Evolutionary conservation across 2,329 filamentous ascomycete genomes (phyloP), one percentile per base, ranked within the genome.

Genomic region (Botrytis tulipae): DNA sequence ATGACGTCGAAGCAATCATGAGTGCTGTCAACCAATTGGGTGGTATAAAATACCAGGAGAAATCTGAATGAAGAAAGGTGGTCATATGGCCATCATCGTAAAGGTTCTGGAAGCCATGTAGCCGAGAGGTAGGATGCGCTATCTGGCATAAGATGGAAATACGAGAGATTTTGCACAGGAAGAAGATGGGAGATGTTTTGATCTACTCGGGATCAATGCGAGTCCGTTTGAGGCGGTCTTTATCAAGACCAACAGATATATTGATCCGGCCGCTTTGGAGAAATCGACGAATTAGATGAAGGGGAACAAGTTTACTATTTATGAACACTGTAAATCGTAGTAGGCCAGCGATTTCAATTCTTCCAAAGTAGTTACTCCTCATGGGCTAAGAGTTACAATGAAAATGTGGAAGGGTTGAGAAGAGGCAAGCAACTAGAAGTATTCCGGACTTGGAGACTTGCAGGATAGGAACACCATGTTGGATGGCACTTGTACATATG

Each of bases 161-260:
- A 48, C 60, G 54, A 37, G 35, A 68, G 2, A 32, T 35, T 44
- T 29, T 72, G 71, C 14, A 29, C 57, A 25, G 75, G 70, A 22
- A 61, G 0, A 63, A 72, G 61, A 77, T 76, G 44, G 72, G 71
- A 5, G 79, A 80, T 73, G 61, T 77, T 42, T 54, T 79, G n/a
- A 76, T 67, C 51, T 70, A 78, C 79, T 78, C 48, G 79, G 79
- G 1, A 78, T 73, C 16, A 77, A 77, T 71, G 63, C 80, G 9
- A 76, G 78, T 74, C 76, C 77, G 2, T 80, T 75, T 35, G 78
- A 80, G 75, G 80, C 77, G 25, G 68, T 77, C 10, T 80, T 79
- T 59, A 74, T 76, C 29, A 80, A 80, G 74, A 77, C 75, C 20
- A 79, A 80, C 73, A 69, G 78, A 35, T 68, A 77, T 62, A 73